Base-by-base conservation (phyloP, 192 early-diverging fungal genomes). In the Backusella macrospora region DNA sequence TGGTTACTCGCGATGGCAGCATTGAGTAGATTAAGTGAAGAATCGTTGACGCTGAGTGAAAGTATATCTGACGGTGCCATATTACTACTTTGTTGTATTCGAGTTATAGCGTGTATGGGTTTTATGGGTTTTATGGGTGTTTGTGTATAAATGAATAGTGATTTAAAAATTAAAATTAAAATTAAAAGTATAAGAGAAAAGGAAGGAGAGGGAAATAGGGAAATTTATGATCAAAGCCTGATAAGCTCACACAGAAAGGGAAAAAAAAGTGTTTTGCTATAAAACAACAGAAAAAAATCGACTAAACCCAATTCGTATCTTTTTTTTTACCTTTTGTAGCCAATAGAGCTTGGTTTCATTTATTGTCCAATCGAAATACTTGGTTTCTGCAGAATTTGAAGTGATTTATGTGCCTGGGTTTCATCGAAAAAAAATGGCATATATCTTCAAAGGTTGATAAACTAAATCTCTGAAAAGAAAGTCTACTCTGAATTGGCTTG, bases 1-100 rank as follows among this genome's bases (percentile, higher is more conserved):
- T 38, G 21, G 18, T 71, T 49, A 21, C 70, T 71, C 18, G 34
- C 52, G 62, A 71, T 71, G 6, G 70, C 70, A 21, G 29, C 70
- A 59, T 71, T 62, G 34, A 71, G 23, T 7, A 71, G 49, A 16
- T 71, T 52, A 6, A 71, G 38, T 5, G 70, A 48, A 62, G 38
- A 42, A 62, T 71, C 23, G 23, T 71, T 38, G 1, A 71, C 10
- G 13, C 62, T 71, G 9, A 66, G n/a, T 52, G 16, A 7, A 21
- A 42, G 38, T n/a, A 43, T 16, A 40, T 66, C 65, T 21, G 65
- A 42, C 37, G 65, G 18, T 13, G 65, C 12, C 65, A 66, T 66
- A 18, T 18, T 66, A 0, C 15, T n/a, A 40, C 21, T 59, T 23
- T 26, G 5, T 59, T 59, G 18, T 59, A 12, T 26, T 10, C 21